Evolutionary conservation across 176 grass and related monocot species (phyloP).

Genomic region (Canna indica): DNA sequence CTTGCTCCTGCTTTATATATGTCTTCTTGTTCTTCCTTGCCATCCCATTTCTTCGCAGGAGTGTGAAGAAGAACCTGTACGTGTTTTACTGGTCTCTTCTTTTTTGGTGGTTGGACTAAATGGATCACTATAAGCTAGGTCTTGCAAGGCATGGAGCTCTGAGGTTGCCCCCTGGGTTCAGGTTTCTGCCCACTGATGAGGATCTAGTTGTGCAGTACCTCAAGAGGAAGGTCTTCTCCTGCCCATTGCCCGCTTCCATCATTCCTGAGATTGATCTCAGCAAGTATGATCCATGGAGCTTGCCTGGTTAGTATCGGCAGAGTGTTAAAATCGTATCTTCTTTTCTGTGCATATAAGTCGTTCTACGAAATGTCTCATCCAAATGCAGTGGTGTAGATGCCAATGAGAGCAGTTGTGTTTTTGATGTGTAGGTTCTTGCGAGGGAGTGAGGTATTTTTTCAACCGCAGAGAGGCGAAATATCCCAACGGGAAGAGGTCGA

Average conservation of each 20-base stretch:
- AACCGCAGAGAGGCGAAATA: conserved; percentile 22
- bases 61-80: too few species aligned
- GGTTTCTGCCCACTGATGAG: conserved; percentile 35
- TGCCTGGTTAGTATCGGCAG: conserved; percentile 20
- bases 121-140: conserved; percentile 13
- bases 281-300: conserved; percentile 24
- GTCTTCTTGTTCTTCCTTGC: too few species aligned
- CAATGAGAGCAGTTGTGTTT: too few species aligned
- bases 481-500: conserved; percentile 11
- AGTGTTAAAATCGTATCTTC: too few species aligned
- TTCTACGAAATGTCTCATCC: not conserved
- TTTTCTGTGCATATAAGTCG: not conserved
- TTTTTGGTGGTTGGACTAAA: not conserved
- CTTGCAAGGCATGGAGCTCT: not conserved
- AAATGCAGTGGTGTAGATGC: not conserved
- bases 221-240: conserved; percentile 29
- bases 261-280: conserved; percentile 32
- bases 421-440: conserved; percentile 15
- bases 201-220: conserved; percentile 31
- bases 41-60: too few species aligned
- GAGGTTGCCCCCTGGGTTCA: conserved; percentile 29
- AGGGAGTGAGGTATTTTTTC: conserved; percentile 32
- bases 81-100: too few species aligned
- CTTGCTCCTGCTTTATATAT: too few species aligned
- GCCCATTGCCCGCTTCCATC: conserved; percentile 23